A percentile compares a stretch with the other conserved stretches of the same genome.
Evolutionary conservation across 2,329 filamentous ascomycete genomes (phyloP).

Genomic region (Paecilomyces fulvus): DNA sequence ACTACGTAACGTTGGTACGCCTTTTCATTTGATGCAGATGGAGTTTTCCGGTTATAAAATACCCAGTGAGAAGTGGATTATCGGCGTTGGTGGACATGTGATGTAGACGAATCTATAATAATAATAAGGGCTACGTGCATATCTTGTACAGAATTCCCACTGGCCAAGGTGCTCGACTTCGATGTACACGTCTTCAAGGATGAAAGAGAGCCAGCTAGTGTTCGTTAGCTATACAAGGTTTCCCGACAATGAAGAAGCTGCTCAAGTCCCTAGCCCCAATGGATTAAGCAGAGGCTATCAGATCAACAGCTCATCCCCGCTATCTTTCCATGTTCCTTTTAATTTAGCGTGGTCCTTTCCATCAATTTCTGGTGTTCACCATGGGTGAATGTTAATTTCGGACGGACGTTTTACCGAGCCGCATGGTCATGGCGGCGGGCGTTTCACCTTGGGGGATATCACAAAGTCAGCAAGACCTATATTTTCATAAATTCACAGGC

Average conservation of each 20-base stretch:
- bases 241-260: not conserved
- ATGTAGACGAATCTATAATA: not conserved
- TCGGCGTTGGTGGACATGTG: not conserved
- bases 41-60: slow-evolving; percentile 7
- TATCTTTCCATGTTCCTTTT: not conserved
- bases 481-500: not conserved
- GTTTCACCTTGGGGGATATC: not conserved
- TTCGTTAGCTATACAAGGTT: not conserved
- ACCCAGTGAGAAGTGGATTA: not conserved
- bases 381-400: not conserved
- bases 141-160: not conserved
- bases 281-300: not conserved
- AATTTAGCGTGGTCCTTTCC: not conserved
- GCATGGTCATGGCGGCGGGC: not conserved
- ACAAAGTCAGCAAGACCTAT: not conserved
- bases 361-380: not conserved
- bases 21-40: slow-evolving; percentile 6
- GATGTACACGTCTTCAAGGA: not conserved
- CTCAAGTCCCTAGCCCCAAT: not conserved
- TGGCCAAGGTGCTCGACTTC: not conserved
- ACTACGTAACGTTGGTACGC: slow-evolving; percentile 15
- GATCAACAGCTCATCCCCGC: not conserved
- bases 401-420: not conserved
- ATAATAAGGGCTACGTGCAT: not conserved
- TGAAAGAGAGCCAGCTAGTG: not conserved